Evolutionary conservation across 257 asterid species (phyloP).

Genomic region (Forsythia viridissima): DNA sequence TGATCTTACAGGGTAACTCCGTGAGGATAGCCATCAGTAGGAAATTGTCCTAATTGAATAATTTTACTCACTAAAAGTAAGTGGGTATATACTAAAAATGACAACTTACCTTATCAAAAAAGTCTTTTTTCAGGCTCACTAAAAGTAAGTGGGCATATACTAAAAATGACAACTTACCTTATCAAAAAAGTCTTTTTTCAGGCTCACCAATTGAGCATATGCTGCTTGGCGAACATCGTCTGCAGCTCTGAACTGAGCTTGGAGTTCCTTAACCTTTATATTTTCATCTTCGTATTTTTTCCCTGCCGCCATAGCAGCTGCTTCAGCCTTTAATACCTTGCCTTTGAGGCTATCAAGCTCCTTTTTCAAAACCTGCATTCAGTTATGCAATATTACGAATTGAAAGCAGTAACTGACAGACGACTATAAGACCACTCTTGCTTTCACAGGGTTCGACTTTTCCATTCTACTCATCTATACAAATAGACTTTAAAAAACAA

Average conservation of each 20-base stretch:
- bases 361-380: conserved; percentile 64
- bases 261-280: conserved; percentile 66
- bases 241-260: conserved; percentile 69
- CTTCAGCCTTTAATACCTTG: conserved; percentile 59
- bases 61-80: neutral
- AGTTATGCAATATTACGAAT: neutral
- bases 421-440: neutral
- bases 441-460: conserved; percentile 6
- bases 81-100: conserved; percentile 14
- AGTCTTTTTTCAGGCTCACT: conserved; percentile 57
- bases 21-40: neutral
- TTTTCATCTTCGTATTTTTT: conserved; percentile 65
- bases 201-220: conserved; percentile 56
- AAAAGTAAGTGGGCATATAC: neutral
- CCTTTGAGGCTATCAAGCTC: conserved; percentile 76
- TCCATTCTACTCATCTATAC: conserved; percentile 5
- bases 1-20: neutral
- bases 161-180: conserved; percentile 53
- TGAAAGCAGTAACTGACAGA: neutral
- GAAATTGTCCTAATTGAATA: neutral
- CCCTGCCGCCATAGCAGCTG: conserved; percentile 56
- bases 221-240: conserved; percentile 86
- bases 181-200: conserved; percentile 58
- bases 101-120: conserved; percentile 65
- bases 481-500: conserved; percentile 8